Evolutionary conservation across 2,329 filamentous ascomycete species (phyloP).

Genomic region (Diaporthe citri): DNA sequence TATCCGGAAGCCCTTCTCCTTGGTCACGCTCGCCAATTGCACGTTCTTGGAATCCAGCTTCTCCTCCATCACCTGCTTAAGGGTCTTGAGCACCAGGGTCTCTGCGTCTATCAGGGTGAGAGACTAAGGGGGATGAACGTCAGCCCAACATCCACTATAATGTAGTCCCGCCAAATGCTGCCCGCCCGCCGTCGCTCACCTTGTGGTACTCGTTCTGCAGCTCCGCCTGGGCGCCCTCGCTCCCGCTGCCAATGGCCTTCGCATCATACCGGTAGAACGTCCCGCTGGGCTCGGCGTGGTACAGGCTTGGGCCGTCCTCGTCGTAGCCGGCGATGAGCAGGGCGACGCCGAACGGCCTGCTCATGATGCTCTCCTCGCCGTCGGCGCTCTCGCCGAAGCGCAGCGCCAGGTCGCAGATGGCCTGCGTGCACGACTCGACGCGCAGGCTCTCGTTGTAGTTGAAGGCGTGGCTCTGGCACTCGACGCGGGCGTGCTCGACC

Average conservation of each 20-base stretch:
- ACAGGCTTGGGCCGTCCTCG: slow-evolving; percentile 96
- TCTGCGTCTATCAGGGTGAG: slow-evolving; percentile 93
- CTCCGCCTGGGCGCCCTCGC: slow-evolving; percentile 97
- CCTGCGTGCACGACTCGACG: slow-evolving; percentile 98
- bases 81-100: slow-evolving; percentile 93
- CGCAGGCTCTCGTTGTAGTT: slow-evolving; percentile 96
- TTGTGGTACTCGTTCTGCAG: slow-evolving; percentile 99
- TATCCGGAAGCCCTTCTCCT: slow-evolving; percentile 98
- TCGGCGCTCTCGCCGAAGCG: slow-evolving; percentile 97
- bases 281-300: slow-evolving; percentile 96
- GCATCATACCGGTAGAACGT: slow-evolving; percentile 99
- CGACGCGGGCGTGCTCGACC: slow-evolving; percentile 98
- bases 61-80: slow-evolving; percentile 99
- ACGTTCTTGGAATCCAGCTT: slow-evolving; percentile 99
- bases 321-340: slow-evolving; percentile 97
- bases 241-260: slow-evolving; percentile 97
- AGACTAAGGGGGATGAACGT: slow-evolving; percentile 64
- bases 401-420: slow-evolving; percentile 96
- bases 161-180: background rate
- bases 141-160: background rate
- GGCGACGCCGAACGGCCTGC: slow-evolving; percentile 94
- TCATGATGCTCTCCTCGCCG: slow-evolving; percentile 99
- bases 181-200: slow-evolving; percentile 53
- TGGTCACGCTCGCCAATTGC: slow-evolving; percentile 96
- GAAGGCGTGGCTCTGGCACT: slow-evolving; percentile 97